Percentiles rank a stretch among this genome's conserved stretches.
These are phyloP conservation scores for Sporothrix dimorphospora DNA, from an alignment of 2,329 filamentous ascomycete genomes.

Conservation along the genomic window DNA sequence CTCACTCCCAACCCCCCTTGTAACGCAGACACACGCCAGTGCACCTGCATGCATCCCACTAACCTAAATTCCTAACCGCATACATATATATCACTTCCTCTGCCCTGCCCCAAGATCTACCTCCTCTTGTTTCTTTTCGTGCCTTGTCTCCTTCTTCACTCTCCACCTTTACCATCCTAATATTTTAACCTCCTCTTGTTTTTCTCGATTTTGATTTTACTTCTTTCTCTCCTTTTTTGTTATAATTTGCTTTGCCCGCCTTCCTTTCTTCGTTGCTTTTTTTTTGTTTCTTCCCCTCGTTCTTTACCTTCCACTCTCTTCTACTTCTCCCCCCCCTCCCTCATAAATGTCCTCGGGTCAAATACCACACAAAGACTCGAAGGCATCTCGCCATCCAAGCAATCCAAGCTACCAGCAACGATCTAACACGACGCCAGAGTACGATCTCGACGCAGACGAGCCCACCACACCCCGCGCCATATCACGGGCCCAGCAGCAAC, in stretches of 20 bases:
- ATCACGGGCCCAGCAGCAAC: background rate
- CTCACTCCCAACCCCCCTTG: constrained; percentile 3
- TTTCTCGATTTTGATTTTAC: background rate
- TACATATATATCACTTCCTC: constrained; percentile 26
- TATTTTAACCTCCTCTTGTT: background rate
- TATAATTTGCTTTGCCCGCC: background rate
- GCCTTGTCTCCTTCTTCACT: constrained; percentile 1
- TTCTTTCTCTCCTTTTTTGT: background rate
- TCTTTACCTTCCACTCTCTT: background rate
- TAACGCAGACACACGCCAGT: constrained; percentile 21
- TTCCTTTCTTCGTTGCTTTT: background rate
- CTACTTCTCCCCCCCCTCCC: background rate
- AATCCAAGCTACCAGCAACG: background rate
- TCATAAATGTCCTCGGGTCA: constrained; percentile 33
- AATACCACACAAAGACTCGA: constrained; percentile 22
- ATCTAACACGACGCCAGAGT: constrained; percentile 16
- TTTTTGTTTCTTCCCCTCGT: background rate
- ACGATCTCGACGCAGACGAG: background rate
- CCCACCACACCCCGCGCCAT: constrained; percentile 23
- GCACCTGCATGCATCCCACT: constrained; percentile 28
- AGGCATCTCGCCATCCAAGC: constrained; percentile 23
- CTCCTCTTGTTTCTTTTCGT: constrained; percentile 16
- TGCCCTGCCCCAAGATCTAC: constrained; percentile 19
- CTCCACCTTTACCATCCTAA: background rate
- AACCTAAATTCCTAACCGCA: constrained; percentile 26